Base-by-base conservation (phyloP, 192 early-diverging fungal genomes). In the Cladochytrium replicatum region DNA sequence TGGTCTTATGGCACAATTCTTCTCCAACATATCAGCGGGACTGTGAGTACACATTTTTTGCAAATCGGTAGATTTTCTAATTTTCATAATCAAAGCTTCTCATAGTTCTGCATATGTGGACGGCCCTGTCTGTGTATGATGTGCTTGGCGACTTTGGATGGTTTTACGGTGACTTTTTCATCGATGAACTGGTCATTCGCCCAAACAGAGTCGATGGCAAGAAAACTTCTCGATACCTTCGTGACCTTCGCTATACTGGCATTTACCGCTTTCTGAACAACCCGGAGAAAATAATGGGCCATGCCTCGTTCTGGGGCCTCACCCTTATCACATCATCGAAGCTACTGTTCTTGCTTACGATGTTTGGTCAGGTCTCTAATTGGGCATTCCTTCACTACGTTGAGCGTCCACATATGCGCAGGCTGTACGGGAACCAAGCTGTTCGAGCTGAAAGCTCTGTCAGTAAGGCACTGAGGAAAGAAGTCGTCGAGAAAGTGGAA, bases 141-240 rank as follows among this genome's bases (percentile, higher is more conserved):
- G 89, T 83, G 3, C 72, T 94, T 46, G 92, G 95, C 41, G 87
- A 93, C 54, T 89, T 88, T 69, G 95, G 93, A 2, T 98, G 91
- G 91, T 98, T 98, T 68, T 95, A 96, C 60, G 92, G 89, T 39
- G 94, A 96, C 57, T 94, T 94, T 54, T 93, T 97, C 69, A 78
- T 93, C 43, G 88, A 88, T 60, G 80, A 84, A 29, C 54, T 67
- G 3, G 26, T 11, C 43, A 46, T 28, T 32, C 26, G 1, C 25
- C 29, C 11, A 17, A 48, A 8, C 42, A 22, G 6, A 41, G 34
- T 7, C 32, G 19, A 47, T 32, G 28, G 26, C 7, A 15, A 8
- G 19, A 7, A 7, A 19, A 6, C 26, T 43, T 15, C 19, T 15
- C 41, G 40, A 4, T 30, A 50, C 6, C 25, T 50, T 26, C 41